Percentiles rank a stretch among this genome's conserved stretches.
phyloP scores from a whole-genome alignment of 2,329 filamentous ascomycete genomes.

The Ceratocystis ficicola region DNA sequence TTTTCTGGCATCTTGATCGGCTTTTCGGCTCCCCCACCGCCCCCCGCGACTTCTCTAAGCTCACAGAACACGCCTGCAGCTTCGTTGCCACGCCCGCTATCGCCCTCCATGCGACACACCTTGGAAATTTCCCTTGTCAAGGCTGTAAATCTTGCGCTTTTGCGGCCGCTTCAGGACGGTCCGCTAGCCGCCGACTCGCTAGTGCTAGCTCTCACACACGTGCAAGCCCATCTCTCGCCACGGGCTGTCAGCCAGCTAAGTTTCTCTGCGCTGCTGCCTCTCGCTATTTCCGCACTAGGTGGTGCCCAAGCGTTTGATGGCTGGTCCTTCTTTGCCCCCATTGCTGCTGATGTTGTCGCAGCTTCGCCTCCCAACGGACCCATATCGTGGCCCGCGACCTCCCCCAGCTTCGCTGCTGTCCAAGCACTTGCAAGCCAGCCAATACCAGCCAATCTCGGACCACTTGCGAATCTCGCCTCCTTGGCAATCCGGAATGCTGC shows the following conservation, averaged over 20 bases:
- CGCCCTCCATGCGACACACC: constrained; percentile 49
- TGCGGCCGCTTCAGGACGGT: constrained; percentile 33
- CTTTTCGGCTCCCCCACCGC: constrained; percentile 46
- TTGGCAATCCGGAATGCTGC: constrained; percentile 48
- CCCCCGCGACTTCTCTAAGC: constrained; percentile 25
- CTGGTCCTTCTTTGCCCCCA: constrained; percentile 59
- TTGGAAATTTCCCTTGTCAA: constrained; percentile 62
- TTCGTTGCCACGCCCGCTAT: constrained; percentile 43
- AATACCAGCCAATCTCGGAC: constrained; percentile 53
- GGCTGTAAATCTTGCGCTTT: constrained; percentile 65
- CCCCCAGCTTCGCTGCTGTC: constrained; percentile 49
- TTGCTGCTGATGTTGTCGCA: constrained; percentile 31
- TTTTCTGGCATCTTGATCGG: constrained; percentile 68
- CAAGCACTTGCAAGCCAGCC: constrained; percentile 48
- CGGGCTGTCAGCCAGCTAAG: constrained; percentile 46
- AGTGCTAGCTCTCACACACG: constrained; percentile 61
- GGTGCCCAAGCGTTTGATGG: constrained; percentile 62
- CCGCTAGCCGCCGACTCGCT: constrained; percentile 40
- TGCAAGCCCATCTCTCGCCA: constrained; percentile 58
- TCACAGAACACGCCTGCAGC: constrained; percentile 39
- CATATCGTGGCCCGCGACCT: constrained; percentile 52
- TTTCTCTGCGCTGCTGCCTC: constrained; percentile 57
- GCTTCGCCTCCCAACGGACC: constrained; percentile 32
- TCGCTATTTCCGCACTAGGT: constrained; percentile 54
- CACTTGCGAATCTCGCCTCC: constrained; percentile 51